Base-by-base conservation (phyloP, 2,329 filamentous ascomycete species). In the Pseudogymnoascus sp. region DNA sequence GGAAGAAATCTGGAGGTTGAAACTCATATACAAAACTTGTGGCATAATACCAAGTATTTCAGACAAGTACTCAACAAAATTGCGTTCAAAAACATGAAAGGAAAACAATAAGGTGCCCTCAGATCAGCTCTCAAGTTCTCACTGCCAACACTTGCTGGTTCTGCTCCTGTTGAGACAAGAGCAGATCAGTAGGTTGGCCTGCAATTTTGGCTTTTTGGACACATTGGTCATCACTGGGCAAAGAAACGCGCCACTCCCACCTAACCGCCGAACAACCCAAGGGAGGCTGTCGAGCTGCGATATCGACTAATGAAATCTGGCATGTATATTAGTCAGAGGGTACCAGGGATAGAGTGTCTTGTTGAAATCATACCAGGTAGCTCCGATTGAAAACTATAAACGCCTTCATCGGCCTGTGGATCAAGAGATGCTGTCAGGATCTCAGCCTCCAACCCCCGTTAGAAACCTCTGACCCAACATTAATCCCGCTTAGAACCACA, bases 91-190 rank as follows among this genome's bases (percentile, higher is more conserved):
- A 19, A 57, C 15, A 39, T 12, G 3, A 57, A 35, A 37, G 21
- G n/a, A 28, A 26, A 57, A 57, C 7, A 23, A 57, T n/a, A 5
- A 23, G 30, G 57, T 65, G 65, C 70, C 70, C 70, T 72, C 70
- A 72, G 70, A 72, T 72, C 61, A 72, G 70, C 70, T 72, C 70
- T 72, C 70, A 71, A 68, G 70, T 72, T 70, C 67, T 72, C 70
- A 72, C 70, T 58, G 69, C 66, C 60, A 71, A 72, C 70, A 63
- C 70, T 70, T 66, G 57, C 67, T 52, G 45, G 45, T 52, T 52
- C 61, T 57, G 57, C 64, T 57, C 56, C 58, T 61, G 59, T 57
- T 56, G 60, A 48, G 55, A 63, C 62, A 58, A 64, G 21, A 48
- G 62, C 56, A 58, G 57, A 57, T 41, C 55, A 61, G 67, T 62